Evolutionary conservation across 2,329 filamentous ascomycete species (phyloP).

Genomic region (Xylaria hypoxylon): DNA sequence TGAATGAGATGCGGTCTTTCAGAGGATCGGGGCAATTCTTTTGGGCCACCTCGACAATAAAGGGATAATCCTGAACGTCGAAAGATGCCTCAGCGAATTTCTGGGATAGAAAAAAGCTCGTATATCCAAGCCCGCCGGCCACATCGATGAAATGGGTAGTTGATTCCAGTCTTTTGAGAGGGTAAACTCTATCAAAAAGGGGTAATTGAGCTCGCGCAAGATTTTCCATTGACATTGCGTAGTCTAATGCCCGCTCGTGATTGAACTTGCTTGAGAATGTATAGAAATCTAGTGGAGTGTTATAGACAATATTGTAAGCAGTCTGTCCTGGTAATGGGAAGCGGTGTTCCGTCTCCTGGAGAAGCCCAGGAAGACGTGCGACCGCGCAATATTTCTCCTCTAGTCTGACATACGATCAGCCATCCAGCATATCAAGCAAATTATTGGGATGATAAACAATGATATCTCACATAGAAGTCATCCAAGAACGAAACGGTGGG

Average conservation of each 20-base stretch:
- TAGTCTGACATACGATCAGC: background rate
- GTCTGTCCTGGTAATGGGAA: background rate
- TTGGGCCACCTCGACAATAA: background rate
- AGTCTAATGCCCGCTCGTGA: background rate
- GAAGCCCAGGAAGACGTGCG: background rate
- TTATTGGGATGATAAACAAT: background rate
- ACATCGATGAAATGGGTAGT: conserved; percentile 7
- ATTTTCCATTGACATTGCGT: conserved; percentile 5
- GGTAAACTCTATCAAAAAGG: conserved; percentile 5
- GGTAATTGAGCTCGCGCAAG: conserved; percentile 4
- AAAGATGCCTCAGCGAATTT: background rate
- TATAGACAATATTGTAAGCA: conserved; percentile 5
- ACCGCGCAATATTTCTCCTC: conserved; percentile 3
- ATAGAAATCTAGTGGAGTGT: conserved; percentile 6
- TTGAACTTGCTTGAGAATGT: conserved; percentile 3
- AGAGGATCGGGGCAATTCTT: background rate
- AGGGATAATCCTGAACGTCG: conserved; percentile 3
- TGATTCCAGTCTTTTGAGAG: background rate
- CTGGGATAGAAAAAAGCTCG: background rate
- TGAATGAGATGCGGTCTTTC: background rate
- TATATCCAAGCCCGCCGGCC: background rate
- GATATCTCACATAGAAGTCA: background rate
- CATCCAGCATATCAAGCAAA: background rate
- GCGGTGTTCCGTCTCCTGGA: background rate
- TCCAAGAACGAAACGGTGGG: background rate